phyloP scores from a whole-genome alignment of 306 rosid genomes.

The Acmispon strigosus region DNA sequence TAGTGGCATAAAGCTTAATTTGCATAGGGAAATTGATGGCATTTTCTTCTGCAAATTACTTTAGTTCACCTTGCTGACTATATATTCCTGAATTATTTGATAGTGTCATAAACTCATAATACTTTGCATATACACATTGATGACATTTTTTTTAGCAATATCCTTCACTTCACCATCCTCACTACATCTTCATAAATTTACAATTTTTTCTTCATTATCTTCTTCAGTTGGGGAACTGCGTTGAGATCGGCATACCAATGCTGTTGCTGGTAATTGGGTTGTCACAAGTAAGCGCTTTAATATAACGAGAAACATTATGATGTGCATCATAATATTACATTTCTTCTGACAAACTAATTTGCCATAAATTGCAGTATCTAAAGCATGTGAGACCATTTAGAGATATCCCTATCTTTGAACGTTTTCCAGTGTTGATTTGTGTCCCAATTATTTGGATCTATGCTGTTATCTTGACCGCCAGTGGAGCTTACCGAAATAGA shows the following conservation, averaged over 20 bases:
- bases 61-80: not conserved
- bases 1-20: not conserved
- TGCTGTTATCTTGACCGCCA: slow-evolving; percentile 78
- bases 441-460: slow-evolving; percentile 78
- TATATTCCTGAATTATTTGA: not conserved
- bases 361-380: slow-evolving; percentile 66
- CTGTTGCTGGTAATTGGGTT: slow-evolving; percentile 73
- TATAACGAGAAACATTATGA: not conserved
- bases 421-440: slow-evolving; percentile 90
- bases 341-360: not conserved
- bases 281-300: slow-evolving; percentile 69
- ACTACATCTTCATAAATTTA: not conserved
- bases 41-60: not conserved
- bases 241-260: slow-evolving; percentile 92
- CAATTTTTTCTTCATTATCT: not conserved
- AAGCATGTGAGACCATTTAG: slow-evolving; percentile 85
- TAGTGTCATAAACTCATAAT: not conserved
- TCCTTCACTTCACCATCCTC: not conserved
- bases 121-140: not conserved
- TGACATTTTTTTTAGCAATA: not conserved
- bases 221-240: slow-evolving; percentile 81
- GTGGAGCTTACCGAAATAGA: slow-evolving; percentile 77
- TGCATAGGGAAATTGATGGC: not conserved
- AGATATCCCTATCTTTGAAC: slow-evolving; percentile 79
- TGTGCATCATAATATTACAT: not conserved